Base-by-base conservation (phyloP, 352 stramenopile genomes). In the Blastocystis sp. region DNA sequence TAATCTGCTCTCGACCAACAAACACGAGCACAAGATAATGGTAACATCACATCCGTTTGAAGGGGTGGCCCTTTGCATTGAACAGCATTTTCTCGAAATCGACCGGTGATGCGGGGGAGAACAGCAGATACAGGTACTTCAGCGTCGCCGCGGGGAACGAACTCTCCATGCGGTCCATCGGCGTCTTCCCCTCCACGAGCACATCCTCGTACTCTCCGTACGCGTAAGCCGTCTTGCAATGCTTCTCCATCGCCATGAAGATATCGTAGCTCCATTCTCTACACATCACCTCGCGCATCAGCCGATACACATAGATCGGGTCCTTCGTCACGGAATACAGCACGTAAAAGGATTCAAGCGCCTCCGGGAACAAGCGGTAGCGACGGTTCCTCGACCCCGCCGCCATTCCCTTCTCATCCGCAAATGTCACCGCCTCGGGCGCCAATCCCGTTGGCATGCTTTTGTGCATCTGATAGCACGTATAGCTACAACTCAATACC, bases 91-190 rank as follows among this genome's bases (percentile, higher is more conserved):
- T 94, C 88, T 98, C 94, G n/a, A 98, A 91, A 3, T 97, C 92
- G 80, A 97, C 92, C 26, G 95, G 69, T 61, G 93, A 90, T 37
- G 94, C 92, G 12, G 94, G 92, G 90, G 93, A 92, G 91, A 98
- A 94, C 10, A 98, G 92, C 67, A 99, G 92, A 91, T 98, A 98
- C 41, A 98, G 92, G 90, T 99, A 99, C 93, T 99, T 99, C 62
- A 99, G 92, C 37, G 97, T 99, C 93, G 99, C 97, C 16, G 96
- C 96, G 45, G 98, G 90, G 91, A 98, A 99, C 92, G 99, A 99
- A 70, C 94, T 98, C 92, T 99, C 96, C 96, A 98, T 98, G 80
- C 95, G 94, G 93, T 98, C 94, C 26, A 98, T 93, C n/a, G 94
- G 93, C 41, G 88, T 69, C 29, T 92, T 71, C 3, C 91, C 91